These are phyloP conservation scores for Cyclotella sp. DNA, from an alignment of 108 stramenopile genomes.

Conservation along the genomic window DNA sequence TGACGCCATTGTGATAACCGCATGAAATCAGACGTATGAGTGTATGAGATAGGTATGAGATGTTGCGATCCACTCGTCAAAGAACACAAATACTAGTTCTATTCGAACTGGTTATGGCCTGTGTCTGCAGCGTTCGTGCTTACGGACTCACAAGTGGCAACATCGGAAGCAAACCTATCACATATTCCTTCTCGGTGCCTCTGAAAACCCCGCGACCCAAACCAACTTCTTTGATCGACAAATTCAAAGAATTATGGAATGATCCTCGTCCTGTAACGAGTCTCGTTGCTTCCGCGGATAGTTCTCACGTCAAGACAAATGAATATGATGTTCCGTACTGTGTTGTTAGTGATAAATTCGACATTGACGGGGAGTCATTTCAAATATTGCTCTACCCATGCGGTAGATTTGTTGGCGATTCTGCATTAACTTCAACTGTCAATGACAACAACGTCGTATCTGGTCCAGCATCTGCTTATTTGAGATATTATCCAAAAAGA, in stretches of 20 bases:
- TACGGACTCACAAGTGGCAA: not conserved
- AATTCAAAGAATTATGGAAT: constrained; percentile 56
- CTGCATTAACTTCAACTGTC: not conserved
- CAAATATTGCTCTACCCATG: constrained; percentile 58
- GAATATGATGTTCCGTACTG: constrained; percentile 51
- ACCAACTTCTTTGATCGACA: constrained; percentile 40
- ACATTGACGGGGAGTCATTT: constrained; percentile 43
- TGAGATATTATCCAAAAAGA: constrained; percentile 51
- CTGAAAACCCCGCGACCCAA: constrained; percentile 51
- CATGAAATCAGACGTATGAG: not conserved
- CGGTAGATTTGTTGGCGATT: constrained; percentile 47
- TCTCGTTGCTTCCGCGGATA: constrained; percentile 20
- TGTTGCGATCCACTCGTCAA: not conserved
- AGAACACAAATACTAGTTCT: not conserved
- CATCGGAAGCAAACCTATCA: constrained; percentile 16
- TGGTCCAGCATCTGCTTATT: constrained; percentile 56
- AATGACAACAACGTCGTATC: not conserved
- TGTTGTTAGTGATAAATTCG: constrained; percentile 48
- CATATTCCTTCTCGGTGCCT: constrained; percentile 54
- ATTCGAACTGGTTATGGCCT: not conserved
- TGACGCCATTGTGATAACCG: too few species aligned
- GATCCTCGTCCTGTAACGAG: constrained; percentile 59
- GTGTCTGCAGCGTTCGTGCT: not conserved
- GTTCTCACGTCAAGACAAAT: constrained; percentile 20
- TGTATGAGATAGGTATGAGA: not conserved